Conservation (phyloP, 345 rosid genomes). For the Murraya koenigii region DNA sequence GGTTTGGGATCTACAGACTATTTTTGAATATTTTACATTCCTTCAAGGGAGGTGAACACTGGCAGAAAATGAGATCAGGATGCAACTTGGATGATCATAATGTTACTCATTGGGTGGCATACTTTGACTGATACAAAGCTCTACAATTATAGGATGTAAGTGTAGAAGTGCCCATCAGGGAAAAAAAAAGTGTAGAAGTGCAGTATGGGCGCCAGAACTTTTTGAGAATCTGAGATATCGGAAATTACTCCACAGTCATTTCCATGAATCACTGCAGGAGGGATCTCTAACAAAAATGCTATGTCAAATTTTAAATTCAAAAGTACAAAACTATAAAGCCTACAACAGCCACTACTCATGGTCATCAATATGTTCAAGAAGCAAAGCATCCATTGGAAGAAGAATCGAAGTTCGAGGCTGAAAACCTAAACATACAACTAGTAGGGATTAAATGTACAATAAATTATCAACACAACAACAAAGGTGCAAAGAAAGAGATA, state of each 20-base stretch:
- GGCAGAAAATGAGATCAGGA: background rate
- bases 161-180: no score
- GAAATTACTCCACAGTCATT: background rate
- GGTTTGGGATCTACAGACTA: background rate
- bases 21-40: background rate
- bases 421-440: background rate
- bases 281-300: background rate
- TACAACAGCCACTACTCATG: background rate
- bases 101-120: background rate
- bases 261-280: background rate
- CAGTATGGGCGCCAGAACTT: background rate
- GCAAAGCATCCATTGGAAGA: background rate
- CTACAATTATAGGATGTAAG: background rate
- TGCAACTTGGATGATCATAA: background rate
- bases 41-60: background rate
- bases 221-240: background rate
- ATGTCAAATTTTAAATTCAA: background rate
- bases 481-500: background rate
- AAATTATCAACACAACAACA: background rate
- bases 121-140: background rate
- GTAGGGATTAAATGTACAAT: background rate
- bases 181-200: no score
- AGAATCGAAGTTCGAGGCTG: background rate
- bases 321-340: background rate
- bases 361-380: background rate